A percentile compares a stretch with the other conserved stretches of the same genome.
phyloP scores from a whole-genome alignment of 441 rosid genomes.

The Corymbia calophylla region DNA sequence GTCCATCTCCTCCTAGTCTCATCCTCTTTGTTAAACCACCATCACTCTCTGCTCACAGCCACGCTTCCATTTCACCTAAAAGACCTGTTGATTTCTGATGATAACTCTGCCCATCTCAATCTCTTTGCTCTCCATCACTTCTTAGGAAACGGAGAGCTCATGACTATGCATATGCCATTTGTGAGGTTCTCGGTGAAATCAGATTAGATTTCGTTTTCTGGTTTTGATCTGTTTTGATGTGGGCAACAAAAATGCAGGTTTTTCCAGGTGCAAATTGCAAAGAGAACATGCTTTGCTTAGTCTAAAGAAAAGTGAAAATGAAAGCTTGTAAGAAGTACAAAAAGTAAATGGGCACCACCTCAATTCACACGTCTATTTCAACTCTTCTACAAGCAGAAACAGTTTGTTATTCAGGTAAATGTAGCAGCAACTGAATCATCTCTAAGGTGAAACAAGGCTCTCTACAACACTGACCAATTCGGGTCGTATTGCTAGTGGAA shows the following conservation, averaged over 20 bases:
- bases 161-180: not conserved
- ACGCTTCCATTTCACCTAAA: not conserved
- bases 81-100: not conserved
- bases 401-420: not conserved
- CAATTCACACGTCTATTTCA: not conserved
- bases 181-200: not conserved
- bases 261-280: not conserved
- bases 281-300: not conserved
- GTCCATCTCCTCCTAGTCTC: not conserved
- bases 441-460: not conserved
- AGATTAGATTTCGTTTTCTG: not conserved
- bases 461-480: not conserved
- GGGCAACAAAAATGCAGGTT: not conserved
- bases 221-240: not conserved
- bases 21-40: not conserved
- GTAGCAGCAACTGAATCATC: not conserved
- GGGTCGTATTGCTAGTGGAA: fast-evolving
- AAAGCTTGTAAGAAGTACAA: not conserved
- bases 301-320: too few species aligned
- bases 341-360: not conserved
- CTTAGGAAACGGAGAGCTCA: not conserved
- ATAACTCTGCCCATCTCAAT: too few species aligned
- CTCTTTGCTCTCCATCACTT: too few species aligned
- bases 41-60: not conserved
- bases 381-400: not conserved